A percentile compares a stretch with the other conserved stretches of the same genome.
Conservation (phyloP, 202 grass and related monocot species). For the Saccharum hybrid region DNA sequence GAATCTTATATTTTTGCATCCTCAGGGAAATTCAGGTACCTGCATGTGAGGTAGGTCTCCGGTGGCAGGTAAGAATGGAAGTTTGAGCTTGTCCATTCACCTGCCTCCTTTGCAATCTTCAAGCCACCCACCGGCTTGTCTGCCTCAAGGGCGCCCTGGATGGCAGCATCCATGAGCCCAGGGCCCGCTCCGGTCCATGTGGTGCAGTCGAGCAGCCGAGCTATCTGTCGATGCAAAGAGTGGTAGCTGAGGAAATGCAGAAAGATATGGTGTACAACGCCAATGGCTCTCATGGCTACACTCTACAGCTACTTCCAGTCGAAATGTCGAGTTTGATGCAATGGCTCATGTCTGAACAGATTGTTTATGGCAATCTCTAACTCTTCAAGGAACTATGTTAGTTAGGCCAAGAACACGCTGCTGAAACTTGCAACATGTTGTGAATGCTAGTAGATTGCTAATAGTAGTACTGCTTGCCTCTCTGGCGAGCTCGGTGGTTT, state of each 20-base stretch:
- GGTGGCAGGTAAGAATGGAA: slow-evolving; percentile 79
- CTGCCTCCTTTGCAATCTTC: slow-evolving; percentile 80
- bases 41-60: slow-evolving; percentile 81
- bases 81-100: slow-evolving; percentile 79
- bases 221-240: slow-evolving; percentile 46
- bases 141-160: slow-evolving; percentile 64
- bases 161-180: slow-evolving; percentile 87
- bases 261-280: neutral
- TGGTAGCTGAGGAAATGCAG: neutral
- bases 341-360: too few relatives aligned
- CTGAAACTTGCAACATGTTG: neutral
- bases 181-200: slow-evolving; percentile 90
- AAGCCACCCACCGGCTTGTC: slow-evolving; percentile 70
- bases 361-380: neutral
- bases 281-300: neutral
- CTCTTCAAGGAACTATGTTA: neutral
- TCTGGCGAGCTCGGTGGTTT: slow-evolving; percentile 62
- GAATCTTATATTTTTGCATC: neutral
- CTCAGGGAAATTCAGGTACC: slow-evolving; percentile 47
- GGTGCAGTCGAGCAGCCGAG: slow-evolving; percentile 79
- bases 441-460: neutral
- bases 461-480: slow-evolving; percentile 52
- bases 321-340: neutral
- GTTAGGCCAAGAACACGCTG: neutral
- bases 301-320: neutral